These are phyloP conservation scores for Penicillium nordicum DNA, from an alignment of 2,329 filamentous ascomycete species.

Conservation along the genomic window DNA sequence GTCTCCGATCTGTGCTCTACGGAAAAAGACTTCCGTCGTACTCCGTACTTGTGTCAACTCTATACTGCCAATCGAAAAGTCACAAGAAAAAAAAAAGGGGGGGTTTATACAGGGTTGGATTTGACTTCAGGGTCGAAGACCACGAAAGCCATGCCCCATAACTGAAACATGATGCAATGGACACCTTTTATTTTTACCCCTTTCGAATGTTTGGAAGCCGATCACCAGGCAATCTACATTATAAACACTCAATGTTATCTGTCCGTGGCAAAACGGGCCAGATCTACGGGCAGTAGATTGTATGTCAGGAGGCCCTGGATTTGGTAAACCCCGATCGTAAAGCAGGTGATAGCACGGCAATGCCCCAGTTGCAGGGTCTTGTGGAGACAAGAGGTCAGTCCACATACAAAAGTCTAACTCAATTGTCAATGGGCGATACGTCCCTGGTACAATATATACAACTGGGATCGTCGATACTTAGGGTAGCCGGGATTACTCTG, in stretches of 20 bases:
- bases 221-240: not conserved
- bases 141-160: not conserved
- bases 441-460: not conserved
- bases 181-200: not conserved
- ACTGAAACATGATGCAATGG: not conserved
- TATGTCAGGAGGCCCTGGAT: not conserved
- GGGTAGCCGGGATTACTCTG: not conserved
- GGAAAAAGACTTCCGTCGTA: not conserved
- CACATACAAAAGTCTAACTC: slow-evolving; percentile 12
- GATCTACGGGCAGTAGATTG: not conserved
- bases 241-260: not conserved
- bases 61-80: not conserved
- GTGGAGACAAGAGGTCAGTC: slow-evolving; percentile 5
- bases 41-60: slow-evolving; percentile 3
- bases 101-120: not conserved
- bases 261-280: not conserved
- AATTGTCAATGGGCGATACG: not conserved
- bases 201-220: not conserved
- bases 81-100: not conserved
- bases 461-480: not conserved
- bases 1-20: slow-evolving; percentile 9
- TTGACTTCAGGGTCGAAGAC: slow-evolving; percentile 10
- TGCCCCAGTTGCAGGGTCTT: slow-evolving; percentile 4
- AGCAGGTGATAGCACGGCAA: slow-evolving; percentile 19
- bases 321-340: not conserved